Conservation (phyloP, 2,329 filamentous ascomycete genomes). For the Bimuria novae-zelandiae region DNA sequence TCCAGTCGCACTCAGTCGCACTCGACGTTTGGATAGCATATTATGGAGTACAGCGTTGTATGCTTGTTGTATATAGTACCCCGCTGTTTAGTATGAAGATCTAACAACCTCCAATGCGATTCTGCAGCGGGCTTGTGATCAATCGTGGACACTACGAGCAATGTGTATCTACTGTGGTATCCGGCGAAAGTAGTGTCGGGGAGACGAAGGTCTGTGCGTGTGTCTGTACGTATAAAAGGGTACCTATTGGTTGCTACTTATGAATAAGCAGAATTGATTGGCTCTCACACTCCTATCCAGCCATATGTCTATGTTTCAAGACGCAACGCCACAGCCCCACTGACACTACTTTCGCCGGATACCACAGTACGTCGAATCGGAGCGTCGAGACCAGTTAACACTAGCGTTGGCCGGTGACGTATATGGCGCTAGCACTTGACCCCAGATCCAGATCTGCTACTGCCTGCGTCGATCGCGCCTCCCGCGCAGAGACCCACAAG, state of each 20-base stretch:
- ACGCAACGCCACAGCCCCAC: too few relatives aligned
- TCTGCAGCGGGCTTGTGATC: background rate
- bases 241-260: too few relatives aligned
- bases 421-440: background rate
- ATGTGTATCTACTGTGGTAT: background rate
- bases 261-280: too few relatives aligned
- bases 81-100: background rate
- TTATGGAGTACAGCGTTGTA: too few relatives aligned
- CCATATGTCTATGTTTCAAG: too few relatives aligned
- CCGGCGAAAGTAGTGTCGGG: too few relatives aligned
- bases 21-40: too few relatives aligned
- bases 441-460: background rate
- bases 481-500: background rate
- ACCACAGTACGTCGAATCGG: constrained; percentile 2
- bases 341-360: too few relatives aligned
- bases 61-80: constrained; percentile 1
- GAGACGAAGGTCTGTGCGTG: too few relatives aligned
- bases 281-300: too few relatives aligned
- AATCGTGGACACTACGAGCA: background rate
- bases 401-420: constrained; percentile 2
- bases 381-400: background rate
- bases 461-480: background rate
- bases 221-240: too few relatives aligned
- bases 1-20: too few relatives aligned
- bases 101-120: background rate